phyloP scores from a whole-genome alignment of 2,329 filamentous ascomycete genomes.

The Endothia cerciana region DNA sequence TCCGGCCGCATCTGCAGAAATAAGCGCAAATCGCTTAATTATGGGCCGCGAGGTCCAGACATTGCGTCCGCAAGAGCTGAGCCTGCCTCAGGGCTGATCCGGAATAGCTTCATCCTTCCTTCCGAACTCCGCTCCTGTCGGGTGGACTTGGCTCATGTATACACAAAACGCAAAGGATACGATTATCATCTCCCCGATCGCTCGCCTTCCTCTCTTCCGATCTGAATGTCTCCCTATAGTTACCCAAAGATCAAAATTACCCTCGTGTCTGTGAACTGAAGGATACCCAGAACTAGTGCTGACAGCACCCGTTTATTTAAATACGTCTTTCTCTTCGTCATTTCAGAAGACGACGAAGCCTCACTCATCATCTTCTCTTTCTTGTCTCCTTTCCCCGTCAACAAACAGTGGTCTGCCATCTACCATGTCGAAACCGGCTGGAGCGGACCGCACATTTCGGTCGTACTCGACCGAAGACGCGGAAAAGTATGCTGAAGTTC shows the following conservation, averaged over 20 bases:
- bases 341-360: too few relatives aligned
- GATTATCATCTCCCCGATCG: too few relatives aligned
- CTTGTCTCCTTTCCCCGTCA: background rate
- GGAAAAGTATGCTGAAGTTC: constrained; percentile 46
- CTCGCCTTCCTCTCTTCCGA: too few relatives aligned
- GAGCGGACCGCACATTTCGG: constrained; percentile 49
- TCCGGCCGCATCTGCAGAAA: background rate
- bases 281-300: background rate
- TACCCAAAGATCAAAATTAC: background rate
- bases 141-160: background rate
- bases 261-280: background rate
- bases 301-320: background rate
- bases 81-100: background rate
- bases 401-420: background rate
- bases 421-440: constrained; percentile 13
- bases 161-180: background rate
- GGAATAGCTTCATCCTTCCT: background rate
- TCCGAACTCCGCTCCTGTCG: background rate
- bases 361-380: background rate
- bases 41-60: background rate
- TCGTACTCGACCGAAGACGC: constrained; percentile 49
- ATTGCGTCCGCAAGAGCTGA: background rate
- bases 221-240: background rate
- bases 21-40: constrained; percentile 7
- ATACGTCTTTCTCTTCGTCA: too few relatives aligned